Base-by-base conservation (phyloP, 805 yeast genomes). In the Lachancea mirantina region DNA sequence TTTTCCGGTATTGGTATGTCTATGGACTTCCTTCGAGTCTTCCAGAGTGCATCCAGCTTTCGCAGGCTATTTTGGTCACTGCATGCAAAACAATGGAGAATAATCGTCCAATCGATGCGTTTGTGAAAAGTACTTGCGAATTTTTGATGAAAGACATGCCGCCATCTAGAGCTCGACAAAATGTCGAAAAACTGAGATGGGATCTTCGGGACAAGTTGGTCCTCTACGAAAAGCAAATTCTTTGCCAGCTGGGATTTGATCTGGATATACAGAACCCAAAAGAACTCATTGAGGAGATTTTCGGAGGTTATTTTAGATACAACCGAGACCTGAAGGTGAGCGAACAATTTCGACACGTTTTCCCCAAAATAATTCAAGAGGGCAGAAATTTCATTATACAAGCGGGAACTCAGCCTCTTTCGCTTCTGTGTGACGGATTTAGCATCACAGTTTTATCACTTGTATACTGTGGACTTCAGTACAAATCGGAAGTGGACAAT, bases 21-120 rank as follows among this genome's bases (percentile, higher is more conserved):
- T 50, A 49, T 38, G 55, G 51, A 5, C 34, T 58, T 17, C 59
- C 60, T 16, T 36, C 43, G 5, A 42, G 43, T n/a, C 23, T 49
- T 4, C 39, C 48, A 3, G 55, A 54, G 8, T 54, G 61, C 26
- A 48, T 55, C 11, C 53, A 52, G 31, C 36, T 58, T 8, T 46
- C 62, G 3, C 57, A 55, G 33, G 55, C 58, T 1, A 46, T 57
- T 13, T 28, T 58, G n/a, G 61, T 57, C 6, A 58, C 62, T 3
- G 58, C 61, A 3, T 57, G 63, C 35, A 58, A 58, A 40, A 40
- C 52, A 6, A 47, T 55, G 42, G 63, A 58, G 38, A 58, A 58
- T 28, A 57, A 57, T 39, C 50, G 63, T 33, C 61, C 61, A 3
- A 51, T 52, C 2, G 58, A 55, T 26, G 54, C 51, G 6, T 58